Base-by-base conservation (phyloP, 1,139 yeast genomes). In the Wickerhamomyces sp. region DNA sequence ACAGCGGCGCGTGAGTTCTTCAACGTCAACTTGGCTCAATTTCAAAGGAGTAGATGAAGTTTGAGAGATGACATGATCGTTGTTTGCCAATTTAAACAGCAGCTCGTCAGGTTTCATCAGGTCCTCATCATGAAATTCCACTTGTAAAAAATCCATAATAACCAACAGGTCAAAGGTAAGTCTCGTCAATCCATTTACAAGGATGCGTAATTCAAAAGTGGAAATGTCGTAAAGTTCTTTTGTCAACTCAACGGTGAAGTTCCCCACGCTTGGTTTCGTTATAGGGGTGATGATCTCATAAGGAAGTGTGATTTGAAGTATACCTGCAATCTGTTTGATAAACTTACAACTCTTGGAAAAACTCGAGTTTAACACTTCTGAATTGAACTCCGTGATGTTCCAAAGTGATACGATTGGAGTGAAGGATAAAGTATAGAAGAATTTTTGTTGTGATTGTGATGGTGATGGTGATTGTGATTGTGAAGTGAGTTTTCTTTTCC, bases 71-170 rank as follows among this genome's bases (percentile, higher is more conserved):
- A 28, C 14, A 23, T 38, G 36, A 26, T 44, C 47, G 20, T 44
- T 44, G 23, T 38, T 38, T 2, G 45, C 54, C 10, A 51, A 32
- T 25, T 42, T 48, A 31, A 40, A 49, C 4, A 51, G 28, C 42
- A 49, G 23, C n/a, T 36, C 39, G 29, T 51, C 55, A 16, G 49
- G 26, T 18, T 31, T 31, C 10, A 51, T 33, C 9, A 49, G 30
- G 13, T 46, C 46, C 18, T 17, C 30, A 1, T 40, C 16, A 6
- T 30, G 41, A 5, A 37, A 40, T 11, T 35, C 7, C n/a, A 33
- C 17, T 12, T 37, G 30, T n/a, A 39, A 18, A 3, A 28, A 14
- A 16, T 30, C 12, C 16, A 45, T 8, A 4, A 44, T 21, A 5
- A 11, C 4, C 23, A 34, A 35, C 2, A 42, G 33, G 32, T 46